A percentile compares a stretch with the other conserved stretches of the same genome.
These are phyloP conservation scores for Sporodiniella umbellata DNA, from an alignment of 371 early-diverging fungal genomes.

Conservation along the genomic window DNA sequence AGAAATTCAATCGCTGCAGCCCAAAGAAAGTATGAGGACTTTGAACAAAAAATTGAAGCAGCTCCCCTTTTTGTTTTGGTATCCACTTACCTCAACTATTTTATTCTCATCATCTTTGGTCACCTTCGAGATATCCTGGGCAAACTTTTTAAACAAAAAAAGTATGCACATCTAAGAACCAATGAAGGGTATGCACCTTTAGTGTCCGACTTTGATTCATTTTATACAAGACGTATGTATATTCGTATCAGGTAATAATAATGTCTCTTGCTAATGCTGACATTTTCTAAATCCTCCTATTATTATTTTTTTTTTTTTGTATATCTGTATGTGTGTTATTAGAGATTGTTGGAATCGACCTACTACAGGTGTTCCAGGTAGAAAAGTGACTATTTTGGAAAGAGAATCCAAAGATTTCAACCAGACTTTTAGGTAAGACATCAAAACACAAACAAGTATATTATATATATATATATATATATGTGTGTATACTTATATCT, in stretches of 20 bases:
- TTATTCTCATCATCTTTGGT: constrained; percentile 90
- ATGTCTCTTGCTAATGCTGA: constrained; percentile 24
- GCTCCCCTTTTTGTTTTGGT: constrained; percentile 74
- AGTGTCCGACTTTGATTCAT: constrained; percentile 94
- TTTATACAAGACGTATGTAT: constrained; percentile 96
- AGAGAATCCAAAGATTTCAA: constrained; percentile 27
- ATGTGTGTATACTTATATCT: neutral
- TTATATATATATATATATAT: no score
- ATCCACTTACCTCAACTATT: constrained; percentile 92
- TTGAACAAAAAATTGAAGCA: constrained; percentile 50
- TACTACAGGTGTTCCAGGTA: constrained; percentile 23
- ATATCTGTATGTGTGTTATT: constrained; percentile 14
- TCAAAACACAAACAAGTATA: neutral
- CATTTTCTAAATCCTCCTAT: constrained; percentile 78
- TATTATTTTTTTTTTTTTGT: constrained; percentile 22
- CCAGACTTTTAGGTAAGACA: constrained; percentile 13
- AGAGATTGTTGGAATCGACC: constrained; percentile 61
- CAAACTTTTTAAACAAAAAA: constrained; percentile 66
- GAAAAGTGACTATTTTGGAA: constrained; percentile 23
- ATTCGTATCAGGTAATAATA: constrained; percentile 76
- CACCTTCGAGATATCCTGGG: constrained; percentile 87
- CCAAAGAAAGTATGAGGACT: constrained; percentile 40
- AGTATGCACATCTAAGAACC: constrained; percentile 69
- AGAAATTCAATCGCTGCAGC: constrained; percentile 48
- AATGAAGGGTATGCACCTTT: constrained; percentile 89